Conservation (phyloP, 768 basidiomycete genomes). For the Coprinellus micaceus region DNA sequence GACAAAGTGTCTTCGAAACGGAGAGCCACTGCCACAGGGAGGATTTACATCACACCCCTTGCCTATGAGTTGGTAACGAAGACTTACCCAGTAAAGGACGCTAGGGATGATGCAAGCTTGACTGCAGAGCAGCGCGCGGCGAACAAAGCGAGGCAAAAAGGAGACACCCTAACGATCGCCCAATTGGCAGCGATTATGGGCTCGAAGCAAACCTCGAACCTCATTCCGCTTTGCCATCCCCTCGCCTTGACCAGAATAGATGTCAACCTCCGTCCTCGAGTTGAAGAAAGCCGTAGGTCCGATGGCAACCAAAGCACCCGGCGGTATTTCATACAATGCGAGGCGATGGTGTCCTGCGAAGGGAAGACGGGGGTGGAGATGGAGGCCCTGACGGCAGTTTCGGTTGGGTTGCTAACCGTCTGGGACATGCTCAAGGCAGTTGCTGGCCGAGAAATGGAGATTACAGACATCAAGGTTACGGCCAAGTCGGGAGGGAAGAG, state of each 20-base stretch:
- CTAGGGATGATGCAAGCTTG: background rate
- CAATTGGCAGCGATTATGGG: constrained; percentile 88
- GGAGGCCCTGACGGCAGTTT: constrained; percentile 88
- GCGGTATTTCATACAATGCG: constrained; percentile 58
- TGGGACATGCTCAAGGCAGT: constrained; percentile 95
- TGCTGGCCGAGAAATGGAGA: constrained; percentile 83
- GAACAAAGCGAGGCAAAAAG: constrained; percentile 58
- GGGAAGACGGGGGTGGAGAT: constrained; percentile 89
- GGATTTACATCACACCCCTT: constrained; percentile 60
- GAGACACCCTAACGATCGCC: constrained; percentile 68
- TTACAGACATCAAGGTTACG: constrained; percentile 61
- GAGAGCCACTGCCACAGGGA: constrained; percentile 70
- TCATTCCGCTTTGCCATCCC: constrained; percentile 89
- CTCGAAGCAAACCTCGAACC: constrained; percentile 74
- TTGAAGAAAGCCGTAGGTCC: background rate
- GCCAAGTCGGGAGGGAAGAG: constrained; percentile 73
- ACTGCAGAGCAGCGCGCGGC: constrained; percentile 27
- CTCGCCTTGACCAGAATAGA: constrained; percentile 67
- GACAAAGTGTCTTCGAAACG: constrained; percentile 60
- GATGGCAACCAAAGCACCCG: constrained; percentile 12
- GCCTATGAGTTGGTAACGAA: constrained; percentile 65
- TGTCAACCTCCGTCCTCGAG: constrained; percentile 47
- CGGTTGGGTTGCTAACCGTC: constrained; percentile 72
- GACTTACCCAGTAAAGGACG: constrained; percentile 28
- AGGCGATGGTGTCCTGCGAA: constrained; percentile 68